Percentiles rank a stretch among this genome's conserved stretches.
These are phyloP conservation scores for Nemania sp. DNA, from an alignment of 2,329 filamentous ascomycete genomes.

Conservation along the genomic window DNA sequence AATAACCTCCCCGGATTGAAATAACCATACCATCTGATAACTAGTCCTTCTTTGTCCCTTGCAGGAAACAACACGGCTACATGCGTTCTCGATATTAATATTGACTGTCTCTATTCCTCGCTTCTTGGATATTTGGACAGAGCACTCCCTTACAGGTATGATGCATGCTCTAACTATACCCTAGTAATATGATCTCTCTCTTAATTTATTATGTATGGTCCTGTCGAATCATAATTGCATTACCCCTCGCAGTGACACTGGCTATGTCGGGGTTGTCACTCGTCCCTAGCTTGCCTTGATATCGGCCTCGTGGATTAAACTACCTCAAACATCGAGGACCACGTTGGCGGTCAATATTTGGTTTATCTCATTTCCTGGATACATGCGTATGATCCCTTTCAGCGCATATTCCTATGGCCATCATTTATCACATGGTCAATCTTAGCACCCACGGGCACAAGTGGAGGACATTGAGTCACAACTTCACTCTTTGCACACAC, in stretches of 20 bases:
- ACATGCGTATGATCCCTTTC: slow-evolving; percentile 14
- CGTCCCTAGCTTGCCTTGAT: not conserved
- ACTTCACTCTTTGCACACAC: slow-evolving; percentile 6
- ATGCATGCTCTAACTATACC: slow-evolving; percentile 27
- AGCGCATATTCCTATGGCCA: slow-evolving; percentile 14
- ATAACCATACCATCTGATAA: not conserved
- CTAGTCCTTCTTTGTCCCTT: slow-evolving; percentile 18
- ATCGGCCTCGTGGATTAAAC: not conserved
- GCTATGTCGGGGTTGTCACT: not conserved
- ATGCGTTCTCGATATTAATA: slow-evolving; percentile 27
- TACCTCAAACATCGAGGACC: not conserved
- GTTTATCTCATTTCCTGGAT: slow-evolving; percentile 7
- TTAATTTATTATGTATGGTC: not conserved
- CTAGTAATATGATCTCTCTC: slow-evolving; percentile 11
- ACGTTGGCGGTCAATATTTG: not conserved
- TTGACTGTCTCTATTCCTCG: slow-evolving; percentile 13
- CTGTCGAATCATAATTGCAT: not conserved
- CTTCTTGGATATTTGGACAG: slow-evolving; percentile 2
- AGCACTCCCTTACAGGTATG: slow-evolving; percentile 10
- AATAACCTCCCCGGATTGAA: not conserved
- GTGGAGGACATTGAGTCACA: slow-evolving; percentile 19
- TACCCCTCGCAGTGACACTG: not conserved
- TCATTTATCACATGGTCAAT: not conserved
- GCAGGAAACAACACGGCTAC: slow-evolving; percentile 32
- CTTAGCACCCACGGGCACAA: not conserved